These are phyloP conservation scores for Hemileccinum rubropunctum DNA, from an alignment of 768 basidiomycete species.

Conservation along the genomic window DNA sequence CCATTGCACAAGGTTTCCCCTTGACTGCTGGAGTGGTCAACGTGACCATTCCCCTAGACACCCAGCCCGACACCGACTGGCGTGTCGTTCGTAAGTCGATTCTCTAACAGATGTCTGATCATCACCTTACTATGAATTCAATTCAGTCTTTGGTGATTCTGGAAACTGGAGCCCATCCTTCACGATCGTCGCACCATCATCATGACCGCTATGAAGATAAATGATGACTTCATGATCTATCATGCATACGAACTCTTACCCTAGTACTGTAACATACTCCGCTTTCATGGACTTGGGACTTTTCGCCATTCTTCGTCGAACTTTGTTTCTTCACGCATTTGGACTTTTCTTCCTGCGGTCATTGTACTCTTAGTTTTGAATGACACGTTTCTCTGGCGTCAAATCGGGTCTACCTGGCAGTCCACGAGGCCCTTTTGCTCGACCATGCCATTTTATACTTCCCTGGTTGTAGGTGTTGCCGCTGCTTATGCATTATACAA, in stretches of 20 bases:
- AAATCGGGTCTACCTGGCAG: too few relatives aligned
- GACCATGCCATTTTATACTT: constrained; percentile 11
- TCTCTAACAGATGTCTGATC: background rate
- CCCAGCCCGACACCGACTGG: constrained; percentile 39
- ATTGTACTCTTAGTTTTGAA: too few relatives aligned
- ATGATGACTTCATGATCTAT: constrained; percentile 17
- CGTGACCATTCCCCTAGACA: constrained; percentile 40
- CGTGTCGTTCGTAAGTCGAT: constrained; percentile 42
- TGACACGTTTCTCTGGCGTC: too few relatives aligned
- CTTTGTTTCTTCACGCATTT: too few relatives aligned
- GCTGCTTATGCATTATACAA: constrained; percentile 15
- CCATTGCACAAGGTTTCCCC: constrained; percentile 37
- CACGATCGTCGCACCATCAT: constrained; percentile 32
- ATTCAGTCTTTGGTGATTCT: constrained; percentile 52
- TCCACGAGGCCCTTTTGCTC: too few relatives aligned
- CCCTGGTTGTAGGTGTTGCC: constrained; percentile 5
- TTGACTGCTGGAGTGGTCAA: constrained; percentile 34
- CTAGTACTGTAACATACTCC: background rate
- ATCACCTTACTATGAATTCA: background rate
- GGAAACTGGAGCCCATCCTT: constrained; percentile 48
- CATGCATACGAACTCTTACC: background rate
- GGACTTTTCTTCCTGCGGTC: too few relatives aligned
- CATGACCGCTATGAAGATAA: constrained; percentile 15
- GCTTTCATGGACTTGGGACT: constrained; percentile 1
- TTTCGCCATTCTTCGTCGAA: too few relatives aligned